Evolutionary conservation across 2,329 filamentous ascomycete species (phyloP).

Genomic region (Diaporthe ilicicola): DNA sequence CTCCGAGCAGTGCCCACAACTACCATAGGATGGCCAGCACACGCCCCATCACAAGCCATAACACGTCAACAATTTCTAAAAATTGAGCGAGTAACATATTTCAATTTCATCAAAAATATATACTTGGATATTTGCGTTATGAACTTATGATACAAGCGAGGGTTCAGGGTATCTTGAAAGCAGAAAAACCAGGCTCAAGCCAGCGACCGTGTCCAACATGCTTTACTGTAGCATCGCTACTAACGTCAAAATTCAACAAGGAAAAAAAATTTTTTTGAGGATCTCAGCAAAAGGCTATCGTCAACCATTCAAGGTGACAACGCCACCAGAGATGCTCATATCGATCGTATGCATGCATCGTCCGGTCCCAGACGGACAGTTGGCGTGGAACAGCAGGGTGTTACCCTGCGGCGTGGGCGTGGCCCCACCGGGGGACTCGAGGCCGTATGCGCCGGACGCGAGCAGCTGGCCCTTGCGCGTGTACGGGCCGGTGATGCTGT

Average conservation of each 20-base stretch:
- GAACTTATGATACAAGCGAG: conserved; percentile 23
- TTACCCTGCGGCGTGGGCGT: conserved; percentile 27
- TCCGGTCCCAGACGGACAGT: neutral
- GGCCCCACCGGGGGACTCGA: conserved; percentile 30
- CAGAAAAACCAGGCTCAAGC: neutral
- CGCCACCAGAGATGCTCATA: conserved; percentile 23
- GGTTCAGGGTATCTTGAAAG: conserved; percentile 27
- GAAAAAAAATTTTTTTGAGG: neutral
- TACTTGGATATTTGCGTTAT: neutral
- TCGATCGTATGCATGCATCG: conserved; percentile 31
- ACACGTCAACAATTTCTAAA: neutral
- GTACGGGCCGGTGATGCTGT: conserved; percentile 30
- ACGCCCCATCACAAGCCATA: too few species aligned
- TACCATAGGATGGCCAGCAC: neutral
- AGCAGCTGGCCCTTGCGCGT: conserved; percentile 26
- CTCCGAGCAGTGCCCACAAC: neutral
- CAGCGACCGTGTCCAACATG: conserved; percentile 2
- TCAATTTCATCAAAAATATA: neutral
- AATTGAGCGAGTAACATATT: neutral
- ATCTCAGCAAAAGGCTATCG: neutral
- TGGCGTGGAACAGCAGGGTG: conserved; percentile 31
- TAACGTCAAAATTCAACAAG: neutral
- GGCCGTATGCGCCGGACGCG: conserved; percentile 21
- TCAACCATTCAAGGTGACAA: conserved; percentile 23
- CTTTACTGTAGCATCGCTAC: neutral